These are phyloP conservation scores for Amoebophrya sp. DNA, from an alignment of 169 alveolate species.

Conservation along the genomic window DNA sequence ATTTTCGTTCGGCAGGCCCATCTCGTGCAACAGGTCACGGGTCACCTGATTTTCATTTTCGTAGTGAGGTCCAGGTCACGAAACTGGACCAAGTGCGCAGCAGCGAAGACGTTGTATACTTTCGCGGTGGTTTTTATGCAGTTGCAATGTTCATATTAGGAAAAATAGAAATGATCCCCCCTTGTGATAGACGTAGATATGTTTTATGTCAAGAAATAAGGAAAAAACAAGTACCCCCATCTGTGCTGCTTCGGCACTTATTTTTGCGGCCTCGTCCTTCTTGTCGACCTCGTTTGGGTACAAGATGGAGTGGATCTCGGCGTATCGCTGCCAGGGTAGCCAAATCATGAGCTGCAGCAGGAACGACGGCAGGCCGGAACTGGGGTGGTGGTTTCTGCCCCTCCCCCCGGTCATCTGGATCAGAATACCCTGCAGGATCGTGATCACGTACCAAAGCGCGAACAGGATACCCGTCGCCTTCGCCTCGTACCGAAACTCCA, in stretches of 20 bases:
- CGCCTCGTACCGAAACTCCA: background rate
- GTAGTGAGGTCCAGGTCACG: too few species aligned
- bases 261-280: background rate
- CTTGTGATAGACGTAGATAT: too few species aligned
- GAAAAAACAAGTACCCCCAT: background rate
- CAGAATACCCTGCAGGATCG: background rate
- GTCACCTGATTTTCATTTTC: constrained; percentile 11
- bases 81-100: too few species aligned
- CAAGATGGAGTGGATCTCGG: background rate
- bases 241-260: background rate
- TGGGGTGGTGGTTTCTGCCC: background rate
- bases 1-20: background rate
- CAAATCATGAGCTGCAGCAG: background rate
- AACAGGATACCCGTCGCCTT: background rate
- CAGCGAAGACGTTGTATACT: too few species aligned
- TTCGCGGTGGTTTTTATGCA: too few species aligned
- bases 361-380: background rate
- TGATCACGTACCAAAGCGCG: background rate
- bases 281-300: background rate
- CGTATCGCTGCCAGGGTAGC: background rate
- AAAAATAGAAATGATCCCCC: too few species aligned
- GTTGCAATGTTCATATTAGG: too few species aligned
- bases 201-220: too few species aligned
- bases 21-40: background rate
- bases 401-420: background rate